These are phyloP conservation scores for Talaromyces ruber DNA, from an alignment of 495 filamentous ascomycete genomes.

Conservation along the genomic window DNA sequence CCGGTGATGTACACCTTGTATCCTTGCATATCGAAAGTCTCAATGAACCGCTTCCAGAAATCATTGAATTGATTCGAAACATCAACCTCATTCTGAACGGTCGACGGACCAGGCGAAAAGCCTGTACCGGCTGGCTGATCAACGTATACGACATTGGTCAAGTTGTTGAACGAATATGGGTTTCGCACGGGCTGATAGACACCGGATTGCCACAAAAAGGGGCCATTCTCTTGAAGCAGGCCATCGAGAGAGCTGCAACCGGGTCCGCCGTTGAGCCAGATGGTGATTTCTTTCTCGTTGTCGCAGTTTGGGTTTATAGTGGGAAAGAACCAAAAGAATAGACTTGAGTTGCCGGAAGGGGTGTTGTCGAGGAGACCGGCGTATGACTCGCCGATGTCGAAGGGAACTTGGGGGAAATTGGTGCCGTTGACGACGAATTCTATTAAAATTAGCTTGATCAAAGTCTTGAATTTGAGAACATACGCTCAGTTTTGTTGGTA, in stretches of 20 bases:
- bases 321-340: constrained; percentile 79
- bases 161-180: constrained; percentile 57
- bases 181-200: constrained; percentile 50
- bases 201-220: constrained; percentile 54
- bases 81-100: constrained; percentile 55
- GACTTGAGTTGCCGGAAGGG: constrained; percentile 33
- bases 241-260: constrained; percentile 61
- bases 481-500: constrained; percentile 2
- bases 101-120: constrained; percentile 53
- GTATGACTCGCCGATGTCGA: constrained; percentile 70
- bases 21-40: constrained; percentile 54
- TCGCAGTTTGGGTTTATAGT: constrained; percentile 37
- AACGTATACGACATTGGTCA: constrained; percentile 62
- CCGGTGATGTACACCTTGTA: constrained; percentile 62
- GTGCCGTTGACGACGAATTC: constrained; percentile 59
- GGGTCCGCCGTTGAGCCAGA: constrained; percentile 65
- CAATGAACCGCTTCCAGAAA: constrained; percentile 62
- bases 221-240: constrained; percentile 59
- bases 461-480: not conserved
- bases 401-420: constrained; percentile 61
- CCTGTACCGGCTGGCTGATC: constrained; percentile 76
- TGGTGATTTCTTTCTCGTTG: constrained; percentile 56
- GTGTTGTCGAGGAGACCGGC: constrained; percentile 68
- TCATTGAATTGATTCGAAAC: constrained; percentile 60
- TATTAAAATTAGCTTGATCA: constrained; percentile 8